phyloP scores from a whole-genome alignment of 306 rosid genomes.

The Canavalia ensiformis region DNA sequence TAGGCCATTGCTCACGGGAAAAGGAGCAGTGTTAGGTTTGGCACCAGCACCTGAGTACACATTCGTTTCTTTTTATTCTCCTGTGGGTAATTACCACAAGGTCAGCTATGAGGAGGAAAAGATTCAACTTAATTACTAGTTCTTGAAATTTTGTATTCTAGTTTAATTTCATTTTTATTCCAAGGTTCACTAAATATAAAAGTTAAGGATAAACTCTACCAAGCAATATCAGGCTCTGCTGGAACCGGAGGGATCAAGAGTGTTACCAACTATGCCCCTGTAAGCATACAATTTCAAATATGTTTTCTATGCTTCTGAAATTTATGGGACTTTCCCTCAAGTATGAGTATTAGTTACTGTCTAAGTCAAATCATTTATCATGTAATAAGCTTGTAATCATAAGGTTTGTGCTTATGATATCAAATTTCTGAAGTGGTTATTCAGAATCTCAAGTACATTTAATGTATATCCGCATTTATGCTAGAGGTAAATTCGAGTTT shows the following conservation, averaged over 20 bases:
- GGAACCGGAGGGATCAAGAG: slow-evolving; percentile 79
- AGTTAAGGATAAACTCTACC: slow-evolving; percentile 54
- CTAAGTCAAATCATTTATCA: slow-evolving; percentile 19
- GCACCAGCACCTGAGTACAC: slow-evolving; percentile 68
- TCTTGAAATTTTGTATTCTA: not conserved
- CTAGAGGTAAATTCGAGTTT: too few relatives aligned
- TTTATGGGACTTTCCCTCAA: not conserved
- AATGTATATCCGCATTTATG: not conserved
- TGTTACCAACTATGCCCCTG: slow-evolving; percentile 72
- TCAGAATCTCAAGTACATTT: not conserved
- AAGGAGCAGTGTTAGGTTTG: slow-evolving; percentile 59
- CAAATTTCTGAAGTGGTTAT: not conserved
- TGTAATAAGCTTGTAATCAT: slow-evolving; percentile 61
- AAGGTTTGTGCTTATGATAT: slow-evolving; percentile 59
- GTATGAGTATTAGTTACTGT: not conserved
- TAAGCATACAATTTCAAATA: slow-evolving; percentile 37
- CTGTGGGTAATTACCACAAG: slow-evolving; percentile 61
- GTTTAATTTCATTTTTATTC: not conserved
- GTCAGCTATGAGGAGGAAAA: slow-evolving; percentile 44
- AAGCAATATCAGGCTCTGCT: slow-evolving; percentile 60
- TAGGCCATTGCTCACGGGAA: slow-evolving; percentile 80
- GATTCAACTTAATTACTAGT: not conserved
- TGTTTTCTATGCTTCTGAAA: slow-evolving; percentile 19
- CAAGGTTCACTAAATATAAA: slow-evolving; percentile 59
- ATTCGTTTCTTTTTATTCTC: slow-evolving; percentile 60